Evolutionary conservation across 1,139 yeast genomes (phyloP).

Genomic region (Geotrichum candidum): DNA sequence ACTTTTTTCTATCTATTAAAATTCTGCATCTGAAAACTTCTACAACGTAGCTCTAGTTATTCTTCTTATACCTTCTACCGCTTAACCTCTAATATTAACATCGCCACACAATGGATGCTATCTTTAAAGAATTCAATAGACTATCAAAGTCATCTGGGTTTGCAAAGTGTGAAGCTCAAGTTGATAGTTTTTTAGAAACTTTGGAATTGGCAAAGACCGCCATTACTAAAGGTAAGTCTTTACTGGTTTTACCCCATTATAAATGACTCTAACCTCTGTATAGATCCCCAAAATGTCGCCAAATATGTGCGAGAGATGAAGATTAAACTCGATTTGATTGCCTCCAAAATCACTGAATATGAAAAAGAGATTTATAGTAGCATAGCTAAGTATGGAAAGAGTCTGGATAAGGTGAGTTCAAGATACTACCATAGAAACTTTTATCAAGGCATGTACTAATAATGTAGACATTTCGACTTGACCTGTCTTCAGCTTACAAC

Average conservation of each 20-base stretch:
- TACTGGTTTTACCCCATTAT: background rate
- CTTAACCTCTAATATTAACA: background rate
- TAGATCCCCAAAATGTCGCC: constrained; percentile 19
- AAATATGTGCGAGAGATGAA: constrained; percentile 12
- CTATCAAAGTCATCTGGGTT: constrained; percentile 29
- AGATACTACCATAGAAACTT: constrained; percentile 12
- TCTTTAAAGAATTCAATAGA: constrained; percentile 28
- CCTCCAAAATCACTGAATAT: constrained; percentile 21
- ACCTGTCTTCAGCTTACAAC: constrained; percentile 30
- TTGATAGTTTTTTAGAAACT: constrained; percentile 28
- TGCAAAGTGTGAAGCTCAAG: constrained; percentile 29
- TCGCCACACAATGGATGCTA: constrained; percentile 27
- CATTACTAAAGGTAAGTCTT: constrained; percentile 18
- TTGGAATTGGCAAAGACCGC: constrained; percentile 27
- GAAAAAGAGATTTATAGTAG: constrained; percentile 33
- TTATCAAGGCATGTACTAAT: constrained; percentile 24
- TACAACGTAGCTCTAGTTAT: background rate
- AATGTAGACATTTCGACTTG: constrained; percentile 27
- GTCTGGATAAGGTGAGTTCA: constrained; percentile 29
- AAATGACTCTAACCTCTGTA: background rate
- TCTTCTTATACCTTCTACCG: background rate
- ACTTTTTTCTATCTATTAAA: background rate
- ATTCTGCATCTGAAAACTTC: background rate
- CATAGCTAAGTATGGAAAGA: constrained; percentile 33
- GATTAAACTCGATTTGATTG: constrained; percentile 8